Evolutionary conservation across 2,329 filamentous ascomycete genomes (phyloP).

Genomic region (Xylariaceae sp.): DNA sequence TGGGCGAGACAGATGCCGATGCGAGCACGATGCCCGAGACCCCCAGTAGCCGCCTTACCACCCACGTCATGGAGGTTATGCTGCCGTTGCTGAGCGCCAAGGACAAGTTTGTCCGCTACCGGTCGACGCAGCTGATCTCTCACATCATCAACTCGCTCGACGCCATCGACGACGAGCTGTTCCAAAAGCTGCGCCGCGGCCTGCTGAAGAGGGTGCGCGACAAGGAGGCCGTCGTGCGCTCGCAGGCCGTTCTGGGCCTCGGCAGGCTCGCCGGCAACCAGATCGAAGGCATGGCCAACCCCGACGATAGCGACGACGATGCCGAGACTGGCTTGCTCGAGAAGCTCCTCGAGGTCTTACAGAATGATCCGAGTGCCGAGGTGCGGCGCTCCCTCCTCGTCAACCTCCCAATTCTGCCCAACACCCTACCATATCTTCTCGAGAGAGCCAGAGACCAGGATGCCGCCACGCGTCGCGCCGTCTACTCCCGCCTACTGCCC

Average conservation of each 20-base stretch:
- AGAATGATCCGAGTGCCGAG: constrained; percentile 91
- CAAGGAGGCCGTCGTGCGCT: constrained; percentile 87
- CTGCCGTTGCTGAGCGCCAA: constrained; percentile 77
- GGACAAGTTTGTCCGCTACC: constrained; percentile 88
- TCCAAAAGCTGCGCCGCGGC: constrained; percentile 73
- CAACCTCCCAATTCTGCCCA: constrained; percentile 81
- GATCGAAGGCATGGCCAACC: constrained; percentile 64
- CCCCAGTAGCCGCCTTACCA: constrained; percentile 74
- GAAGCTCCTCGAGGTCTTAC: constrained; percentile 81
- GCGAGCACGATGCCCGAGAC: constrained; percentile 73
- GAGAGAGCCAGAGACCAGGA: constrained; percentile 90
- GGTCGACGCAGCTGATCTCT: constrained; percentile 83
- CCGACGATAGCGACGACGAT: constrained; percentile 67
- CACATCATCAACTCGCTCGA: constrained; percentile 91
- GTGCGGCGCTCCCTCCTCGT: constrained; percentile 83
- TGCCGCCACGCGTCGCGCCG: constrained; percentile 71
- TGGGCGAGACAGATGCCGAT: constrained; percentile 62
- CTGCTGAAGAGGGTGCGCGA: constrained; percentile 84
- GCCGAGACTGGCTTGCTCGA: constrained; percentile 67
- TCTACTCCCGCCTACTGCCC: constrained; percentile 84
- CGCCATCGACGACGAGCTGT: constrained; percentile 86
- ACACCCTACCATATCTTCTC: constrained; percentile 79
- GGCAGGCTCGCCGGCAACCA: constrained; percentile 77
- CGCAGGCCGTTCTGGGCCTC: constrained; percentile 89
- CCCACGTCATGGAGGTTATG: constrained; percentile 66